phyloP scores from a whole-genome alignment of 495 filamentous ascomycete species.

The Durotheca rogersii region DNA sequence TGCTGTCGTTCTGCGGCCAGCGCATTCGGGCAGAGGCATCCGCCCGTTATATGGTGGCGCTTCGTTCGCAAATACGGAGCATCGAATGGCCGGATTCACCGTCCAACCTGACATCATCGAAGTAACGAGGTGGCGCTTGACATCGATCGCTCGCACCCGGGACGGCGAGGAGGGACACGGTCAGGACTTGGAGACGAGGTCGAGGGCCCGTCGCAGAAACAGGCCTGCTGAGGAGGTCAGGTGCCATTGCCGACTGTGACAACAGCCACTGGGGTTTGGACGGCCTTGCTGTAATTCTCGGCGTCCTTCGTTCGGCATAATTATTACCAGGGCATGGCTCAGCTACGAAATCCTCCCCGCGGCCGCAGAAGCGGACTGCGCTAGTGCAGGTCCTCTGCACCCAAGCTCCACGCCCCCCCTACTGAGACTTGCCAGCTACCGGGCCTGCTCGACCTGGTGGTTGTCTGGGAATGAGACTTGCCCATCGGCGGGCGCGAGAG shows the following conservation, averaged over 20 bases:
- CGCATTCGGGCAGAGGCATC: conserved; percentile 18
- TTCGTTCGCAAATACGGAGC: conserved; percentile 8
- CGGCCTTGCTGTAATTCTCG: conserved; percentile 8
- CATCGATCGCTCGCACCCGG: conserved; percentile 12
- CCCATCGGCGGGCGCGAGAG: background rate
- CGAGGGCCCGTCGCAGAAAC: background rate
- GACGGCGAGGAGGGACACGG: background rate
- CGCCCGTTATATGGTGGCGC: conserved; percentile 26
- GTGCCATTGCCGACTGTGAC: conserved; percentile 24
- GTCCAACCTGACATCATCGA: conserved; percentile 22
- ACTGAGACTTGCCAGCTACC: conserved; percentile 12
- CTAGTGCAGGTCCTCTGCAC: conserved; percentile 31
- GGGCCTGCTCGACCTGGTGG: background rate
- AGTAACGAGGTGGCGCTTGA: conserved; percentile 22
- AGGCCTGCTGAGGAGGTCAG: conserved; percentile 3
- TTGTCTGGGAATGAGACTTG: conserved; percentile 1
- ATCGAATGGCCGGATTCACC: conserved; percentile 12
- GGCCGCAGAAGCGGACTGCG: conserved; percentile 23
- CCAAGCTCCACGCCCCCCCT: conserved; percentile 12
- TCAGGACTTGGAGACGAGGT: conserved; percentile 1
- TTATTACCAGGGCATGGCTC: conserved; percentile 5
- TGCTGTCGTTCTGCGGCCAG: conserved; percentile 4
- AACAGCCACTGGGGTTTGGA: conserved; percentile 7
- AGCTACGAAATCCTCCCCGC: conserved; percentile 21
- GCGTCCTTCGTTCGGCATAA: conserved; percentile 19